Percentiles rank a stretch among this genome's conserved stretches.
These are phyloP conservation scores for Xylaria sp. DNA, from an alignment of 2,329 filamentous ascomycete species.

Conservation along the genomic window DNA sequence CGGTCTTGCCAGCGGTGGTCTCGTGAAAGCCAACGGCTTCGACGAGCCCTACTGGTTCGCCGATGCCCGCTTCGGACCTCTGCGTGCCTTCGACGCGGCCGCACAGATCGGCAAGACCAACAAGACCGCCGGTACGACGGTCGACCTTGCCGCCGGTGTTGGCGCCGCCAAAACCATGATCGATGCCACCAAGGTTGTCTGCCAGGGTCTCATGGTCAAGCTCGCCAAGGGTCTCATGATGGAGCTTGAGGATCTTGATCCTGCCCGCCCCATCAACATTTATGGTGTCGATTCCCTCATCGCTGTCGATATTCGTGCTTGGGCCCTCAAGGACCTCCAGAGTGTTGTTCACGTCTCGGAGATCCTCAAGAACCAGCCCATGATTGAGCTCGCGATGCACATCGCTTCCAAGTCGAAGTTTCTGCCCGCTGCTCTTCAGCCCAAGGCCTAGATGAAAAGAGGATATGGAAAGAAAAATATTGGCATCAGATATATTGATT, in stretches of 20 bases:
- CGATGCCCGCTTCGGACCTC: slow-evolving; percentile 27
- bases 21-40: slow-evolving; percentile 26
- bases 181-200: slow-evolving; percentile 23
- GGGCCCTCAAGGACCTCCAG: slow-evolving; percentile 28
- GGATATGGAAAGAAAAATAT: neutral
- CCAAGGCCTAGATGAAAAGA: slow-evolving; percentile 14
- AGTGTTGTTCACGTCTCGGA: slow-evolving; percentile 26
- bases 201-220: slow-evolving; percentile 28
- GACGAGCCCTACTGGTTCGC: slow-evolving; percentile 31
- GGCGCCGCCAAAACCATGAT: slow-evolving; percentile 21
- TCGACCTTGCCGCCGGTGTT: slow-evolving; percentile 23
- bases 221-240: slow-evolving; percentile 30
- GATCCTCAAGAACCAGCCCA: slow-evolving; percentile 26
- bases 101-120: slow-evolving; percentile 16
- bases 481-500: neutral
- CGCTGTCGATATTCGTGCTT: slow-evolving; percentile 28
- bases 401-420: slow-evolving; percentile 28
- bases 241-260: slow-evolving; percentile 30
- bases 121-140: slow-evolving; percentile 14
- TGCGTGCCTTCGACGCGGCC: slow-evolving; percentile 25
- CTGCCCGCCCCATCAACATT: slow-evolving; percentile 25
- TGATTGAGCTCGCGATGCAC: slow-evolving; percentile 25
- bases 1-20: slow-evolving; percentile 27
- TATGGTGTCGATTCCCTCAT: slow-evolving; percentile 29
- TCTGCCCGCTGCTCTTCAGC: slow-evolving; percentile 22